These are phyloP conservation scores for Candida succiphila DNA, from an alignment of 805 yeast species.

Conservation along the genomic window DNA sequence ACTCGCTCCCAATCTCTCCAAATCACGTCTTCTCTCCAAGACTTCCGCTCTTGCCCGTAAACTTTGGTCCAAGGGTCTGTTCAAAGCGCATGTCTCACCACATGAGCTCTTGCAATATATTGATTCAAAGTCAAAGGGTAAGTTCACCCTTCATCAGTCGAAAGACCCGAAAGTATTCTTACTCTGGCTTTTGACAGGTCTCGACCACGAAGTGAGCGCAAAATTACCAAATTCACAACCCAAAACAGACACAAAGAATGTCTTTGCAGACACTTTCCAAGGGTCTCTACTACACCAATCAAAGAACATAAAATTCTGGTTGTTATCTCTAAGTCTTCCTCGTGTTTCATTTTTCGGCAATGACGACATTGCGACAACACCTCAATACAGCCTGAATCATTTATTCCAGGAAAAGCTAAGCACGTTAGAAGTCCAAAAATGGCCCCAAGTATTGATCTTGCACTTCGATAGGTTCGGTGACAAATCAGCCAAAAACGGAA, in stretches of 20 bases:
- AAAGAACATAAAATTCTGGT: conserved; percentile 33
- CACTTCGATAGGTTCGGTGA: conserved; percentile 46
- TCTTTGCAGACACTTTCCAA: conserved; percentile 32
- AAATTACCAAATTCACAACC: too few relatives aligned
- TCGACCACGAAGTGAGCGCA: conserved; percentile 21
- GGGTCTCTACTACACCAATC: conserved; percentile 32
- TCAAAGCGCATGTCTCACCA: conserved; percentile 55
- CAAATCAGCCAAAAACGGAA: conserved; percentile 17
- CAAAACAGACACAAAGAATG: conserved; percentile 11
- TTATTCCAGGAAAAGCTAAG: conserved; percentile 31
- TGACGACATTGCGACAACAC: conserved; percentile 32
- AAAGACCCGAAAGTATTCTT: conserved; percentile 48
- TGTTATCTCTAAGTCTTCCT: conserved; percentile 52
- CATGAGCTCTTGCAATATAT: conserved; percentile 51
- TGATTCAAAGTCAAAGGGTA: conserved; percentile 30
- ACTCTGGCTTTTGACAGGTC: conserved; percentile 46
- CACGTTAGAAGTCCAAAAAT: conserved; percentile 26
- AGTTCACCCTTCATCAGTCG: conserved; percentile 27
- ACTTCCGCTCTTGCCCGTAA: conserved; percentile 42
- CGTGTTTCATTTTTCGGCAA: conserved; percentile 44
- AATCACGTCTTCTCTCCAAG: conserved; percentile 28
- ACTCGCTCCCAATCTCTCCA: conserved; percentile 8
- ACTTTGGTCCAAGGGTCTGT: conserved; percentile 54
- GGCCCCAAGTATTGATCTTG: conserved; percentile 47
- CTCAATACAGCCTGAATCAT: conserved; percentile 36